These are phyloP conservation scores for Testicularia cyperi DNA, from an alignment of 1,284 basidiomycete species.

Conservation along the genomic window DNA sequence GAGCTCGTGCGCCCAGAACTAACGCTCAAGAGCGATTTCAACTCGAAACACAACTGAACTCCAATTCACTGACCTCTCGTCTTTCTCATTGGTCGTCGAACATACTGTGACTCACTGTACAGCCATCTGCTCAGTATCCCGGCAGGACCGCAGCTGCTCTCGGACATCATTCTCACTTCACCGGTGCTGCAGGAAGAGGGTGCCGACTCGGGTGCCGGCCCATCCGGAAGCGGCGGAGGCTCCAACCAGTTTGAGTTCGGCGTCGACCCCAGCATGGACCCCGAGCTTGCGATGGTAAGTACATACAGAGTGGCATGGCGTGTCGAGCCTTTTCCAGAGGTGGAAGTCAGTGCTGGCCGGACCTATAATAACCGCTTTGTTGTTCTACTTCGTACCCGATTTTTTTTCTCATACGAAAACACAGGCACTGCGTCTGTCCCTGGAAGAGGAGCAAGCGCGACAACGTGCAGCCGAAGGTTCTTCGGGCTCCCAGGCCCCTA, in stretches of 20 bases:
- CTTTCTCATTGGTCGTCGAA: no score
- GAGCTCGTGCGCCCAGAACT: neutral
- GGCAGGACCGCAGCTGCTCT: conserved; percentile 74
- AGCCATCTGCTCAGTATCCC: conserved; percentile 77
- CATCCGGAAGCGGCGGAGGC: conserved; percentile 54
- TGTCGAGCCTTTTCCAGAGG: no score
- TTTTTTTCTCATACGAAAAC: no score
- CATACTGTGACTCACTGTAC: no score
- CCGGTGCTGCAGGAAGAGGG: conserved; percentile 79
- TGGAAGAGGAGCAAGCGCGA: conserved; percentile 92
- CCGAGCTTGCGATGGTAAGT: conserved; percentile 90
- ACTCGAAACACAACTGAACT: neutral
- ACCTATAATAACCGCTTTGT: neutral
- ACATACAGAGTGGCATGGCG: no score
- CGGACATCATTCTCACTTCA: conserved; percentile 78
- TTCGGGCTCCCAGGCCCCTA: conserved; percentile 28
- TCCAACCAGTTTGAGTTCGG: conserved; percentile 73
- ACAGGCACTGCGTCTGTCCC: conserved; percentile 91
- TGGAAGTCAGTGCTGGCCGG: conserved; percentile 12
- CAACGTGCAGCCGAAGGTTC: conserved; percentile 62
- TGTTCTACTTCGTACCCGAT: no score
- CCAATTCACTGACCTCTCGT: neutral
- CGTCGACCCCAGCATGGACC: conserved; percentile 90
- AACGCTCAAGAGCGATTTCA: neutral
- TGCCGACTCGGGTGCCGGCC: conserved; percentile 62